Evolutionary conservation across 176 grass and related monocot genomes (phyloP), one percentile per base, ranked within the genome.

Genomic region (Zoysia japonica): DNA sequence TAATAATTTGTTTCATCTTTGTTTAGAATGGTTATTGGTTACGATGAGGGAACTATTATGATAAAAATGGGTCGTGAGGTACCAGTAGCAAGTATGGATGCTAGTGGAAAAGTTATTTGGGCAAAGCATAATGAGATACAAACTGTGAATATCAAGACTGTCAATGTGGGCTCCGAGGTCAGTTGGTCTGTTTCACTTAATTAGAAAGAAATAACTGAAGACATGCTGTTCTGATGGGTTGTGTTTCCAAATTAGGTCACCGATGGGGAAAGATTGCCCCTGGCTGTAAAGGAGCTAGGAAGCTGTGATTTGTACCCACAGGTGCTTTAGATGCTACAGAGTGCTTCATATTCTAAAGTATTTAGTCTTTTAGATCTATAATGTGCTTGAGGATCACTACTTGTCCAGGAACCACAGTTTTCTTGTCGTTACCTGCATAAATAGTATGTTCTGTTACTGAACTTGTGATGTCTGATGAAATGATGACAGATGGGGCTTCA

Each of bases 51-150:
- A 78, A 88, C 92, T 20, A 95, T 95, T 87, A 95, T 99, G 96
- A 92, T 99, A 83, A 99, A 99, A 87, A 92, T 99, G 87, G 96
- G 96, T 3, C 96, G 96, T 10, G 96, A 98, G 87, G 92, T 89
- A 85, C 96, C 96, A 39, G 86, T 99, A 76, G 96, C 92, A 80
- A 99, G 96, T 74, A 99, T 99, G 96, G 96, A 99, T 65, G 79
- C 81, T 14, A 88, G 92, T 82, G 96, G 96, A 54, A 99, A 99
- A 89, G 91, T 99, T 36, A 95, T 99, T 87, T 99, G 96, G 96
- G 96, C 96, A 20, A 99, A 99, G 47, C 96, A 99, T 71, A 99
- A 99, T 38, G 92, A 99, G 83, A 89, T 99, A 78, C 96, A 99
- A 65, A 99, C 96, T 13, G 92, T 99, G 61, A 99, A 99, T 84